Percentiles rank a stretch among this genome's conserved stretches.
Conservation (phyloP, 2,329 filamentous ascomycete species). For the Coniochaeta sp. region DNA sequence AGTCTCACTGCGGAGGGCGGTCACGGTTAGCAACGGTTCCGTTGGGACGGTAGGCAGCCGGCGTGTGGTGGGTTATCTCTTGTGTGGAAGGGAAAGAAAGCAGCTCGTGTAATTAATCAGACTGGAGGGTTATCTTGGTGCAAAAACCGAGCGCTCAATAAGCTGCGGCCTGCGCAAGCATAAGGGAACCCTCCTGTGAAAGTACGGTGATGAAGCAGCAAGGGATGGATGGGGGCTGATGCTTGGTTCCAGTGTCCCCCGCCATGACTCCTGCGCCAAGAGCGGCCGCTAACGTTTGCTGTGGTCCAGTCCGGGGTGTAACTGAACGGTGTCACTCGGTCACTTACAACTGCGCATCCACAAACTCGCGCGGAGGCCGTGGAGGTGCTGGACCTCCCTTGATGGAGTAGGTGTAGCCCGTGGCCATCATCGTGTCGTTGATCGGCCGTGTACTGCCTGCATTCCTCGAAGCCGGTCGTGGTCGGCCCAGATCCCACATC, state of each 20-base stretch:
- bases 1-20: constrained; percentile 16
- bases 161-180: neutral
- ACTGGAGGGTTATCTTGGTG: neutral
- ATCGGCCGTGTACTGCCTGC: neutral
- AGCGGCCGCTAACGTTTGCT: constrained; percentile 3
- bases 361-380: constrained; percentile 21
- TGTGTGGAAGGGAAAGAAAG: too few relatives aligned
- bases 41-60: constrained; percentile 1
- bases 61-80: neutral
- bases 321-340: neutral
- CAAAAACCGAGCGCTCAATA: neutral
- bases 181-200: too few relatives aligned
- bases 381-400: constrained; percentile 24
- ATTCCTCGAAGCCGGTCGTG: neutral
- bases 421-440: neutral
- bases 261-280: constrained; percentile 6
- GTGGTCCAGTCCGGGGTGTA: too few relatives aligned
- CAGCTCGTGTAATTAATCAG: neutral
- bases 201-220: neutral
- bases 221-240: neutral
- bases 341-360: constrained; percentile 19
- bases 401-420: constrained; percentile 28
- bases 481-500: neutral
- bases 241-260: neutral
- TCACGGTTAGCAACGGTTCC: constrained; percentile 16